These are phyloP conservation scores for Colletotrichum agaves DNA, from an alignment of 2,329 filamentous ascomycete species.

Conservation along the genomic window DNA sequence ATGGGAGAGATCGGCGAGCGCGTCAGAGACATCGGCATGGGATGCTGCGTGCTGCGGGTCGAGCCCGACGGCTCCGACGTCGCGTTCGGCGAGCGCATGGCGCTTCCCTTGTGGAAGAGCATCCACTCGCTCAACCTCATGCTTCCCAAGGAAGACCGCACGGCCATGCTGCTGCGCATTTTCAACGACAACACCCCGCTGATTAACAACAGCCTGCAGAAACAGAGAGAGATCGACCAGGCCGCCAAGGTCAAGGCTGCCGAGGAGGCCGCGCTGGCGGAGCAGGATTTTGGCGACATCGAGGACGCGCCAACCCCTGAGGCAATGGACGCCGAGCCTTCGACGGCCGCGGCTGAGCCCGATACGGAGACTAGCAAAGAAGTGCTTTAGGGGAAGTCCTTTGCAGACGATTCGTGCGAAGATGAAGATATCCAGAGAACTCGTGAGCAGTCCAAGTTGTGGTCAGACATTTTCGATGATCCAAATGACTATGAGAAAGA, in stretches of 20 bases:
- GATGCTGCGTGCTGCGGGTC: constrained; percentile 89
- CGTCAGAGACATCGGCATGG: constrained; percentile 83
- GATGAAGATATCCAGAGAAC: no score
- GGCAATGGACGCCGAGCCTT: constrained; percentile 30
- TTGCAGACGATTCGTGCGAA: background rate
- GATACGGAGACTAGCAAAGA: background rate
- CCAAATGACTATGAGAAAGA: no score
- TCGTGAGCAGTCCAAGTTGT: no score
- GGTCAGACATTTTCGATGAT: no score
- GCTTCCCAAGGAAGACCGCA: constrained; percentile 96
- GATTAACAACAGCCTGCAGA: constrained; percentile 73
- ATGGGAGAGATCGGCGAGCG: constrained; percentile 90
- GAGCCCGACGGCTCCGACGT: constrained; percentile 75
- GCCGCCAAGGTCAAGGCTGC: constrained; percentile 49
- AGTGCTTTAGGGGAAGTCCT: background rate
- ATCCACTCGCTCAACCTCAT: constrained; percentile 93
- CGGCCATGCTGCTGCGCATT: constrained; percentile 88
- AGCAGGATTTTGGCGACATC: constrained; percentile 45
- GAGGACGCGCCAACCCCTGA: constrained; percentile 53
- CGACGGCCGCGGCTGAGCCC: background rate
- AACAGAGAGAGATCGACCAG: constrained; percentile 51
- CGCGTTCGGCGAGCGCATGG: constrained; percentile 79
- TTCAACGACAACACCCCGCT: constrained; percentile 91
- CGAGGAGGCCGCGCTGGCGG: constrained; percentile 40
- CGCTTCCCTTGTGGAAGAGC: constrained; percentile 93